Conservation (phyloP, 371 early-diverging fungal genomes). For the Mortierella sp. region DNA sequence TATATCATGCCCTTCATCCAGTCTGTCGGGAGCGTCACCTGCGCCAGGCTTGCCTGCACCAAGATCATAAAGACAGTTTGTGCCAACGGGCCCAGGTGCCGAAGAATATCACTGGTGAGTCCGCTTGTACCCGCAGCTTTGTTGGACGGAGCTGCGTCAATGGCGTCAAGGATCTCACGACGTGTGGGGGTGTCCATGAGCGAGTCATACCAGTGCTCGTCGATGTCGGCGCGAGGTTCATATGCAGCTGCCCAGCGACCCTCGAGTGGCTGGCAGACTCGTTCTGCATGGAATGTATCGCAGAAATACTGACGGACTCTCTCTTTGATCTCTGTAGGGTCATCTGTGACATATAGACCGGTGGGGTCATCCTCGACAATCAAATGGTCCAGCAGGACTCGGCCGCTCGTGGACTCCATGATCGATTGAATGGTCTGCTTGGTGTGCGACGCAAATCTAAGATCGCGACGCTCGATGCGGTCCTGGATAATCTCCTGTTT, state of each 20-base stretch:
- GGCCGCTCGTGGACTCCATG: not conserved
- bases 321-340: constrained; percentile 8
- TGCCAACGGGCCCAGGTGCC: not conserved
- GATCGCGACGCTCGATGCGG: constrained; percentile 8
- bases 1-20: constrained; percentile 27
- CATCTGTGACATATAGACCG: constrained; percentile 10
- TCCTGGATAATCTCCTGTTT: constrained; percentile 4
- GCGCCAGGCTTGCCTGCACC: constrained; percentile 4
- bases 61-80: not conserved
- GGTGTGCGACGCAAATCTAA: constrained; percentile 6
- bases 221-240: constrained; percentile 5
- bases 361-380: constrained; percentile 1
- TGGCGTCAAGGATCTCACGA: not conserved
- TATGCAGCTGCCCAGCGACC: constrained; percentile 6
- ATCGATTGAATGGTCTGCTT: constrained; percentile 13
- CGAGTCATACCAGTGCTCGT: not conserved
- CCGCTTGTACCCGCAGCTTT: constrained; percentile 17
- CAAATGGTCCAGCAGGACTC: constrained; percentile 17
- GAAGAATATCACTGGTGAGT: not conserved
- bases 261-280: constrained; percentile 2
- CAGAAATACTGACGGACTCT: constrained; percentile 14
- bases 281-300: constrained; percentile 18
- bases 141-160: not conserved
- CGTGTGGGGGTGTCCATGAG: constrained; percentile 10
- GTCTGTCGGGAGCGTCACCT: not conserved